Evolutionary conservation across 2,329 filamentous ascomycete genomes (phyloP).

Genomic region (Hymenoscyphus scutula): DNA sequence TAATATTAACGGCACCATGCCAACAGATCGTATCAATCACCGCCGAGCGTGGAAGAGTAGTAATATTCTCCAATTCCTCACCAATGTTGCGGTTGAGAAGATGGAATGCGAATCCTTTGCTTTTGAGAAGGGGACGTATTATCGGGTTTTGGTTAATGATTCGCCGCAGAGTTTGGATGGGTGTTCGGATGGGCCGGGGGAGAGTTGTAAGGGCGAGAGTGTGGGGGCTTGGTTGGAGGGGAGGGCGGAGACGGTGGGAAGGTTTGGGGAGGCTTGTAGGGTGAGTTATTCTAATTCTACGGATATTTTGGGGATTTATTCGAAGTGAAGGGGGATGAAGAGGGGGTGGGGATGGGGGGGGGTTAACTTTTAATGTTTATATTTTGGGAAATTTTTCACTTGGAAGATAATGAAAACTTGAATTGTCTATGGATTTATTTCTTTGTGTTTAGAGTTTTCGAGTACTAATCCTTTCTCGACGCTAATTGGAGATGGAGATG

Average conservation of each 20-base stretch:
- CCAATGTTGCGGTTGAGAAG: conserved; percentile 52
- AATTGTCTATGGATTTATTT: too few species aligned
- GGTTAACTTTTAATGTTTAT: too few species aligned
- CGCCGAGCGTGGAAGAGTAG: conserved; percentile 49
- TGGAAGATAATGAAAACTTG: too few species aligned
- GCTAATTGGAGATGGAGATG: too few species aligned
- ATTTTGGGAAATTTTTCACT: too few species aligned
- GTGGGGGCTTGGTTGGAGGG: conserved; percentile 22
- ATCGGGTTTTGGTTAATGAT: conserved; percentile 50
- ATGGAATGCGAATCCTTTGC: conserved; percentile 51
- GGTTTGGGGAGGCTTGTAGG: conserved; percentile 42
- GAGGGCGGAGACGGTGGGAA: conserved; percentile 40
- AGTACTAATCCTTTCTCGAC: too few species aligned
- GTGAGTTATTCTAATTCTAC: conserved; percentile 30
- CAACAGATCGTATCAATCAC: conserved; percentile 47
- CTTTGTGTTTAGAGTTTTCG: too few species aligned
- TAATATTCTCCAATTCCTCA: conserved; percentile 52
- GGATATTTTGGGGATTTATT: conserved; percentile 29
- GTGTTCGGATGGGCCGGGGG: conserved; percentile 49
- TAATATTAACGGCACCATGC: conserved; percentile 51
- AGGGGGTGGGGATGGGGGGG: not conserved
- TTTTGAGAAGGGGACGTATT: conserved; percentile 44
- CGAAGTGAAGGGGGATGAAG: not conserved
- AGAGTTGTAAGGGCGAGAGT: conserved; percentile 38
- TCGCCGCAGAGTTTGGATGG: conserved; percentile 47